Evolutionary conservation across 306 rosid genomes (phyloP).

Genomic region (apple (Malus domestica)): ASM211411v1 NC_041793.1:22193501-22194000

Average conservation of each 20-base stretch:
- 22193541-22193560: not conserved
- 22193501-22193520: slow-evolving; percentile 64
- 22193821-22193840: not conserved
- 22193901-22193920: slow-evolving; percentile 97
- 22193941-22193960: slow-evolving; percentile 78
- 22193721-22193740: not conserved
- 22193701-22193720: not conserved
- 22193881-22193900: slow-evolving; percentile 37
- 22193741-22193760: not conserved
- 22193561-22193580: not conserved
- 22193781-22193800: not conserved
- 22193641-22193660: not conserved
- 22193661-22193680: too few relatives aligned
- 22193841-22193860: not conserved
- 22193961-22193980: slow-evolving; percentile 82
- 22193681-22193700: not conserved
- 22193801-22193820: not conserved
- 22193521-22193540: not conserved
- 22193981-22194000: slow-evolving; percentile 79
- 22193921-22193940: slow-evolving; percentile 85
- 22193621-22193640: not conserved
- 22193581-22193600: not conserved
- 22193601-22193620: not conserved
- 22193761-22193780: not conserved
- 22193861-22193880: not conserved